A percentile compares a stretch with the other conserved stretches of the same genome.
These are phyloP conservation scores for Chlamydomonas schloesseri DNA, from an alignment of 139 green algal species.

Conservation along the genomic window DNA sequence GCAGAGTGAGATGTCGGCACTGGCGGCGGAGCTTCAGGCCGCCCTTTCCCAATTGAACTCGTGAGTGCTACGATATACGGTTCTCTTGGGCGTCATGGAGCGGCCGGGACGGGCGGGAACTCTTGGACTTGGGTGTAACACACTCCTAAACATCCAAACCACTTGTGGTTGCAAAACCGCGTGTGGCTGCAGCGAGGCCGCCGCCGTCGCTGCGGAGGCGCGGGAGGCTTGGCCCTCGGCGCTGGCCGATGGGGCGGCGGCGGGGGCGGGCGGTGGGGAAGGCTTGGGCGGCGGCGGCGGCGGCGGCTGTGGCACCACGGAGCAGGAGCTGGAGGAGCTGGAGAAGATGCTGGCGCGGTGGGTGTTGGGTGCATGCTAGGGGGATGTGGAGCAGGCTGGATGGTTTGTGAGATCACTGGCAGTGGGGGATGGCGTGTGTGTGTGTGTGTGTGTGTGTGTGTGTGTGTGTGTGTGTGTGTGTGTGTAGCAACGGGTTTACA, in stretches of 20 bases:
- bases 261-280: background rate
- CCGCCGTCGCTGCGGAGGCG: background rate
- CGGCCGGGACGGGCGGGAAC: too few relatives aligned
- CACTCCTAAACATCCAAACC: too few relatives aligned
- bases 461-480: too few relatives aligned
- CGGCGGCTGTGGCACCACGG: background rate
- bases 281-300: background rate
- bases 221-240: constrained; percentile 25
- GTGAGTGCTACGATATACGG: background rate
- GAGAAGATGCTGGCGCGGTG: background rate
- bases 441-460: too few relatives aligned
- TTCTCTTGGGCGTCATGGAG: too few relatives aligned
- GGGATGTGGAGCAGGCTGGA: too few relatives aligned
- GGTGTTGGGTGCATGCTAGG: too few relatives aligned
- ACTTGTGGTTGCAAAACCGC: too few relatives aligned
- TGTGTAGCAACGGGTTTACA: too few relatives aligned
- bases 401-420: too few relatives aligned
- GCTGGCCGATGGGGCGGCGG: background rate
- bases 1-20: background rate
- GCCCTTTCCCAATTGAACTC: background rate
- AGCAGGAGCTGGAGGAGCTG: background rate
- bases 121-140: too few relatives aligned
- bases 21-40: background rate
- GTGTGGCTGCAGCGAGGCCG: background rate
- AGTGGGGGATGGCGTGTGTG: too few relatives aligned